Percentiles rank a stretch among this genome's conserved stretches.
These are phyloP conservation scores for Colletotrichum phormii DNA, from an alignment of 2,329 filamentous ascomycete genomes.

Conservation along the genomic window DNA sequence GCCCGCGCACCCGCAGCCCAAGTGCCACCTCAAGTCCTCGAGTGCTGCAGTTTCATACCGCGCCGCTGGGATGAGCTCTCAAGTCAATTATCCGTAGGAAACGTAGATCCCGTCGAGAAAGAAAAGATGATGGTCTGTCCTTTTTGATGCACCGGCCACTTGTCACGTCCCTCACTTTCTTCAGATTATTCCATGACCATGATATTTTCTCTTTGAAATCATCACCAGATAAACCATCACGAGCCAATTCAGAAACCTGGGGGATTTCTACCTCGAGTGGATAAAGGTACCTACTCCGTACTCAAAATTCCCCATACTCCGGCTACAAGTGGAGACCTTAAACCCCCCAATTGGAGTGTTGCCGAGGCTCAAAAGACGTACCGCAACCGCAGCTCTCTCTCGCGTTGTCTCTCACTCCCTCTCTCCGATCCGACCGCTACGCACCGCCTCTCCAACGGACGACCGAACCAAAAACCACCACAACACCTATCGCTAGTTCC, in stretches of 20 bases:
- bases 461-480: background rate
- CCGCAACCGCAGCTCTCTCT: background rate
- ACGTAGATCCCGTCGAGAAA: background rate
- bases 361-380: slow-evolving; percentile 34
- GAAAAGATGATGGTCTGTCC: slow-evolving; percentile 2
- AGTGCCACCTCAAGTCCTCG: background rate
- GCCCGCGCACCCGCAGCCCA: background rate
- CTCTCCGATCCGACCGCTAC: background rate
- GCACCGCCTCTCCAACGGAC: slow-evolving; percentile 21
- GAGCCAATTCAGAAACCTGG: background rate
- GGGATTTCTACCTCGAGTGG: background rate
- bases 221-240: background rate
- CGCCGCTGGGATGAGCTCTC: slow-evolving; percentile 25
- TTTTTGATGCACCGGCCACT: background rate
- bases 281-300: background rate
- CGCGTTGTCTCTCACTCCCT: background rate
- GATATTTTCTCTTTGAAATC: background rate
- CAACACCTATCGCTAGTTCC: background rate
- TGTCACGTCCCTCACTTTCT: background rate
- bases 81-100: background rate
- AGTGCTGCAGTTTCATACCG: slow-evolving; percentile 4
- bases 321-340: slow-evolving; percentile 16
- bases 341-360: background rate
- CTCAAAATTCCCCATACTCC: background rate
- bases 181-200: background rate